Evolutionary conservation across 78 protist genomes (phyloP).

Genomic region (Dictyostelium purpureum): DNA sequence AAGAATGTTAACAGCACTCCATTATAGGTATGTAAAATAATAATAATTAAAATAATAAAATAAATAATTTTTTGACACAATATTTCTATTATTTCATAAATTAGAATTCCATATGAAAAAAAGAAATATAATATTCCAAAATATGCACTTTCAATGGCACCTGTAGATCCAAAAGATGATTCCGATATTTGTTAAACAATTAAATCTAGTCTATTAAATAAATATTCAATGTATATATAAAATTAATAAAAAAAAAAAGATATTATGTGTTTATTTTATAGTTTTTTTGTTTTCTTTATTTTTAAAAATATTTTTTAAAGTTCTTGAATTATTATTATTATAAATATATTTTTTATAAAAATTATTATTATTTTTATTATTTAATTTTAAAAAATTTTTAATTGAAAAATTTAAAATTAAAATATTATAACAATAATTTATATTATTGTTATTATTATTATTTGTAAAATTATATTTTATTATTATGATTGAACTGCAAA

Average conservation of each 20-base stretch:
- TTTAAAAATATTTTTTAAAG: neutral
- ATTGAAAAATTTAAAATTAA: no score
- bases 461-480: neutral
- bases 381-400: no score
- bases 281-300: neutral
- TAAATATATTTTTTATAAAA: conserved; percentile 11
- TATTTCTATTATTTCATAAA: neutral
- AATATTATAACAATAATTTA: no score
- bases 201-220: no score
- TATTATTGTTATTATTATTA: neutral
- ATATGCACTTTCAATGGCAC: neutral
- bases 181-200: conserved; percentile 3
- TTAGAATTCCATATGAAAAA: conserved; percentile 34
- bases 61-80: neutral
- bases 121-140: conserved; percentile 25
- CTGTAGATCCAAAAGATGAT: conserved; percentile 25
- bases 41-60: neutral
- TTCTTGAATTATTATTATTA: neutral
- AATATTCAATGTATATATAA: no score
- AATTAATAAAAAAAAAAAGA: no score
- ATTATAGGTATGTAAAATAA: conserved; percentile 37
- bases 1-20: conserved; percentile 45
- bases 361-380: neutral
- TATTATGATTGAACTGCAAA: conserved; percentile 83
- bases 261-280: neutral